These are phyloP conservation scores for Ampelocalamus luodianensis DNA, from an alignment of 176 grass and related monocot genomes.

Conservation along the genomic window DNA sequence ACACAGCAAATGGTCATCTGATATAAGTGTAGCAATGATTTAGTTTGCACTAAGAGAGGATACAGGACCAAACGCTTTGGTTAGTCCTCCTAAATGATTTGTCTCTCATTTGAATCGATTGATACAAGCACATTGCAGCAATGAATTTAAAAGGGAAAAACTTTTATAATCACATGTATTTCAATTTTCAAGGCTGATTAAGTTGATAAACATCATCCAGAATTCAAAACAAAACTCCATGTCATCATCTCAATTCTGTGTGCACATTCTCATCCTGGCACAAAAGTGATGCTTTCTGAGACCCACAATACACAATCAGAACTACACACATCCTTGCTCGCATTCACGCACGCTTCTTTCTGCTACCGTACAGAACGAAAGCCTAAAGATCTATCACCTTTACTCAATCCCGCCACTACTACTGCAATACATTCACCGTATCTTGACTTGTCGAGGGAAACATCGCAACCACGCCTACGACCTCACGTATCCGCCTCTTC, in stretches of 20 bases:
- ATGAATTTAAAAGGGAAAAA: not conserved
- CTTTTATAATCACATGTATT: not conserved
- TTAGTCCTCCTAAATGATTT: not conserved
- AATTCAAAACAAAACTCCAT: not conserved
- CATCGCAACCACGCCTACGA: not conserved
- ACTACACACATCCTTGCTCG: not conserved
- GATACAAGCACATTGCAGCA: not conserved
- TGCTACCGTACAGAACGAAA: not conserved
- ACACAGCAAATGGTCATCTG: not conserved
- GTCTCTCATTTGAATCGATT: not conserved
- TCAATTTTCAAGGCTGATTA: not conserved
- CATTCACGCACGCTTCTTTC: not conserved
- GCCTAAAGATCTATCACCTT: not conserved
- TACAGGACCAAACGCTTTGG: not conserved
- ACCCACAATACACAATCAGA: not conserved
- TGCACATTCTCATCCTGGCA: slow-evolving; percentile 9
- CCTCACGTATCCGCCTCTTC: not conserved
- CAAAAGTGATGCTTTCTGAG: not conserved
- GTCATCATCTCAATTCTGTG: not conserved
- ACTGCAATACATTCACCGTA: not conserved
- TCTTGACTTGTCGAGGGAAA: not conserved
- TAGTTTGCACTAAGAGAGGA: not conserved
- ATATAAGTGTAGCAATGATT: not conserved
- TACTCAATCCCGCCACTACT: slow-evolving; percentile 7
- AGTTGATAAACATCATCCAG: not conserved